These are phyloP conservation scores for Excoecaria cochinchinensis DNA, from an alignment of 345 rosid genomes.

Conservation along the genomic window DNA sequence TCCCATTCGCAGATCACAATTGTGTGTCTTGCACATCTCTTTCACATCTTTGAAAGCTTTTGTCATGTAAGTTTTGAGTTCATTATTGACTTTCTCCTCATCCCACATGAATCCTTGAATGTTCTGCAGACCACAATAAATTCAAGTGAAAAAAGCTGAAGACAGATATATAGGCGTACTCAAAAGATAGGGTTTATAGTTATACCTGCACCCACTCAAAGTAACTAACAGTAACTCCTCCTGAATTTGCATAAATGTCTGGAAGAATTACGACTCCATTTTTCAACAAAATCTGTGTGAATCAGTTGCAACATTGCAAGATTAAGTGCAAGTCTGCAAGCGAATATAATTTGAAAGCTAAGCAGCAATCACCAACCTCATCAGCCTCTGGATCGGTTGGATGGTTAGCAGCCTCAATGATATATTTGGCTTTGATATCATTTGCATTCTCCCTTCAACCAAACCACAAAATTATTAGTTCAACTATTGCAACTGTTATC, in stretches of 20 bases:
- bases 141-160: not conserved
- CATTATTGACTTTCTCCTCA: conserved; percentile 81
- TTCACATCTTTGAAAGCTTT: conserved; percentile 74
- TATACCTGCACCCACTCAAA: conserved; percentile 98
- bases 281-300: conserved; percentile 65
- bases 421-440: conserved; percentile 81
- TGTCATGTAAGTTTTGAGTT: conserved; percentile 76
- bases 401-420: conserved; percentile 92
- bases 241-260: conserved; percentile 92
- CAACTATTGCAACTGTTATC: not conserved
- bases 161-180: not conserved
- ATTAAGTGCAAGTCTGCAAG: not conserved
- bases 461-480: not conserved
- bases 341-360: conserved; percentile 9
- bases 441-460: conserved; percentile 75
- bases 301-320: not conserved
- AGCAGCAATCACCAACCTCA: conserved; percentile 47
- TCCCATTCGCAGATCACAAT: conserved; percentile 95
- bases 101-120: conserved; percentile 99
- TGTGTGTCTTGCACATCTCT: conserved; percentile 79
- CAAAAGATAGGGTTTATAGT: not conserved
- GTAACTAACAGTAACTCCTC: conserved; percentile 97
- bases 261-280: conserved; percentile 92
- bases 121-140: conserved; percentile 47
- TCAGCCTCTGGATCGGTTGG: conserved; percentile 99